A percentile compares a stretch with the other conserved stretches of the same genome.
Conservation (phyloP, 139 green algal genomes). For the Coelastrella sp. region DNA sequence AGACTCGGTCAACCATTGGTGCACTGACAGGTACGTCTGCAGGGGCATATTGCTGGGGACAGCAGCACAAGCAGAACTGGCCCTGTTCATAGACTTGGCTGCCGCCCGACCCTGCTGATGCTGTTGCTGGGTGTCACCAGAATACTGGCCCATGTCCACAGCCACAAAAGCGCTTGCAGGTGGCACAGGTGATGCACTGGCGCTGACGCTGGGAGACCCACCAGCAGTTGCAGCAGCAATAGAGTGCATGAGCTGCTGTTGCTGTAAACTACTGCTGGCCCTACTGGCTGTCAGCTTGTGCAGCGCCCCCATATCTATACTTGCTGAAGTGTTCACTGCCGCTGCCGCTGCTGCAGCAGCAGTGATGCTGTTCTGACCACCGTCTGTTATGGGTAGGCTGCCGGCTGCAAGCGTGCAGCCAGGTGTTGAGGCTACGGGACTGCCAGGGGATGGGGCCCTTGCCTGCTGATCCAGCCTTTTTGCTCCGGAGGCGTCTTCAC, state of each 20-base stretch:
- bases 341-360: constrained; percentile 11
- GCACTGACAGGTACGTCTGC: constrained; percentile 39
- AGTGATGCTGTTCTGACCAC: constrained; percentile 16
- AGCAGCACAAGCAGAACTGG: background rate
- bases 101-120: background rate
- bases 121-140: background rate
- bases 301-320: constrained; percentile 36
- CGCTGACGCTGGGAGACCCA: background rate
- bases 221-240: background rate
- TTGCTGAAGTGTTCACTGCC: constrained; percentile 36
- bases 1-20: constrained; percentile 38
- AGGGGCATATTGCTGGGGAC: constrained; percentile 32
- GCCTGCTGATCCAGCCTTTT: background rate
- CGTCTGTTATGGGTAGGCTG: constrained; percentile 21
- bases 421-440: background rate
- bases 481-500: background rate
- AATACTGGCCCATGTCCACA: constrained; percentile 14
- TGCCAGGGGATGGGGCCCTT: background rate
- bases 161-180: constrained; percentile 11
- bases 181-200: background rate
- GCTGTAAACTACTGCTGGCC: background rate
- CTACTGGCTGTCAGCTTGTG: background rate
- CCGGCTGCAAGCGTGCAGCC: background rate
- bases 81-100: constrained; percentile 5
- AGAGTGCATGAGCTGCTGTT: background rate